Conservation (phyloP, 805 yeast genomes). For the Yarrowia divulgata region DNA sequence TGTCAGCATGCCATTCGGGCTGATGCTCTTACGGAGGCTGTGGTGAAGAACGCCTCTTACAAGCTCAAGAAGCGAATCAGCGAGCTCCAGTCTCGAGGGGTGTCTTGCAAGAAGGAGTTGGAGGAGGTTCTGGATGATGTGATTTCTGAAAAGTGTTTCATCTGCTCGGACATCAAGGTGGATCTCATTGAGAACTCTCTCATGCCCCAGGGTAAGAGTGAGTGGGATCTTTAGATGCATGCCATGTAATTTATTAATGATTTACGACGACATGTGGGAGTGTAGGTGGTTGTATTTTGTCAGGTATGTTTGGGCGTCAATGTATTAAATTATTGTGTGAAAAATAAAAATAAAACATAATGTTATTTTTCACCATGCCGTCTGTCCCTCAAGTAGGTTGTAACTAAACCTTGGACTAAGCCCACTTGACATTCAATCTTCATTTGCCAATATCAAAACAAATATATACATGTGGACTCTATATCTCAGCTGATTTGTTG, state of each 20-base stretch:
- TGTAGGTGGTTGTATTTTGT: no score
- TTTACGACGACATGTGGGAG: not conserved
- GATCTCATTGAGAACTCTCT: constrained; percentile 74
- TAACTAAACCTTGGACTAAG: no score
- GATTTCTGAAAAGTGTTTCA: constrained; percentile 69
- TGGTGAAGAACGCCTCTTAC: constrained; percentile 70
- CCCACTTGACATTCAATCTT: no score
- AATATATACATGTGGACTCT: no score
- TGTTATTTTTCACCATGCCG: no score
- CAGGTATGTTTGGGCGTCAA: no score
- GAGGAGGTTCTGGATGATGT: constrained; percentile 55
- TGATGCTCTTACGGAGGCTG: constrained; percentile 76
- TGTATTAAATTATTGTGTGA: no score
- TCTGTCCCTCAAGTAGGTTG: no score
- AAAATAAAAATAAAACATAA: no score
- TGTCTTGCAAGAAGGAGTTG: constrained; percentile 44
- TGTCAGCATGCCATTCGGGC: constrained; percentile 90
- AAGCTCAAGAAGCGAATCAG: constrained; percentile 68
- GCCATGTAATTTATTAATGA: constrained; percentile 35
- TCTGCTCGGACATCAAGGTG: constrained; percentile 82
- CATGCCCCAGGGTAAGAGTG: constrained; percentile 42
- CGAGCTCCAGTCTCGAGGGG: constrained; percentile 53
- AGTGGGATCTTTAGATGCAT: constrained; percentile 16
- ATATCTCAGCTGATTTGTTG: no score
- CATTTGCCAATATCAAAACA: no score